phyloP scores from a whole-genome alignment of 805 yeast genomes.

The Candida insectorum region DNA sequence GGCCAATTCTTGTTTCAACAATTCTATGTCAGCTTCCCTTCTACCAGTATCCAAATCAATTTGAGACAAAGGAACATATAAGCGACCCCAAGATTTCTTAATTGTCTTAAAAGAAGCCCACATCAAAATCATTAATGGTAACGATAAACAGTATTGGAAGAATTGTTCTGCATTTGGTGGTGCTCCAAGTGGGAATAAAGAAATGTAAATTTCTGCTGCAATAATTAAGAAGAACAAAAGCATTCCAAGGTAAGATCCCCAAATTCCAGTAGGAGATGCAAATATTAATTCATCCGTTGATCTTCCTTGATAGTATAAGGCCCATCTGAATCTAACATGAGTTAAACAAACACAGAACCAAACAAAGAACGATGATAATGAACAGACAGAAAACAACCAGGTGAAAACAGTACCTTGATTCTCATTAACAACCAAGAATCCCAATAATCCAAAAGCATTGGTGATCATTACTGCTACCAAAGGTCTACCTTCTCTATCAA shows the following conservation, averaged over 20 bases:
- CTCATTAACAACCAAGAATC: slow-evolving; percentile 31
- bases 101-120: slow-evolving; percentile 41
- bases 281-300: slow-evolving; percentile 35
- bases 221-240: slow-evolving; percentile 30
- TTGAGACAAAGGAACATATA: slow-evolving; percentile 29
- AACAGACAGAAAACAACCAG: slow-evolving; percentile 41
- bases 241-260: slow-evolving; percentile 35
- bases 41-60: slow-evolving; percentile 45
- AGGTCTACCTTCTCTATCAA: slow-evolving; percentile 42
- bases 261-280: slow-evolving; percentile 32
- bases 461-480: slow-evolving; percentile 33
- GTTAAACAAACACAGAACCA: slow-evolving; percentile 40
- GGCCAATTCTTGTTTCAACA: slow-evolving; percentile 39
- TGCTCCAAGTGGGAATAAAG: slow-evolving; percentile 35
- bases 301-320: slow-evolving; percentile 33
- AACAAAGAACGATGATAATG: slow-evolving; percentile 40
- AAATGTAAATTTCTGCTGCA: slow-evolving; percentile 36
- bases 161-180: slow-evolving; percentile 32
- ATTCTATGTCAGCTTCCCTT: slow-evolving; percentile 33
- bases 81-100: slow-evolving; percentile 25
- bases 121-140: slow-evolving; percentile 43
- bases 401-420: slow-evolving; percentile 33
- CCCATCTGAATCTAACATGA: slow-evolving; percentile 41
- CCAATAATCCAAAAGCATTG: slow-evolving; percentile 33
- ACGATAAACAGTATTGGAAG: slow-evolving; percentile 51